Conservation (phyloP, 1,284 basidiomycete species). For the Ceratobasidium sp. region DNA sequence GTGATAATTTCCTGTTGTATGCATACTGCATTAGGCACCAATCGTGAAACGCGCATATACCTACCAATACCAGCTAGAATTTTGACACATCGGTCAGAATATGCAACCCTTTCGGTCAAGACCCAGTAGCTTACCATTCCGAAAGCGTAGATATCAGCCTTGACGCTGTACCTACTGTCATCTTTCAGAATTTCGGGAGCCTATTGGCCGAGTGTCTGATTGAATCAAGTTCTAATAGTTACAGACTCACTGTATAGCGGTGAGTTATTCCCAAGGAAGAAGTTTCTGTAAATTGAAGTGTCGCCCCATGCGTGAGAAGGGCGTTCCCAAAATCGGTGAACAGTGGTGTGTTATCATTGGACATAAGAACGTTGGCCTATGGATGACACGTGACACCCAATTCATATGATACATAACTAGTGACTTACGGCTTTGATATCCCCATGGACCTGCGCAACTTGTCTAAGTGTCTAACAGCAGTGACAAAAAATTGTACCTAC, state of each 20-base stretch:
- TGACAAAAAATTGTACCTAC: conserved; percentile 1
- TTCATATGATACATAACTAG: no score
- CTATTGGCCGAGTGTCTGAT: neutral
- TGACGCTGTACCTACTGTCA: neutral
- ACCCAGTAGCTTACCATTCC: conserved; percentile 27
- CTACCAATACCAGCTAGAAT: conserved; percentile 26
- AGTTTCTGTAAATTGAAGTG: conserved; percentile 10
- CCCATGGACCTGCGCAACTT: conserved; percentile 15
- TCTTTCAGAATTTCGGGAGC: conserved; percentile 20
- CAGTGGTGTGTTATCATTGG: neutral
- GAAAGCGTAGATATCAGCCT: conserved; percentile 32
- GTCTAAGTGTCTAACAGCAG: no score
- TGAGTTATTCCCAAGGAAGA: neutral
- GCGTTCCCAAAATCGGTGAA: conserved; percentile 40
- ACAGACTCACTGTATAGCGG: conserved; percentile 3
- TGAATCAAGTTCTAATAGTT: neutral
- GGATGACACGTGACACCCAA: neutral
- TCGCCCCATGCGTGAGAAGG: neutral
- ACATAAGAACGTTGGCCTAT: conserved; percentile 34
- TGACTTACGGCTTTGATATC: conserved; percentile 31
- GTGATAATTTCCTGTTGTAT: conserved; percentile 15
- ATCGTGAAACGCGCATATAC: neutral
- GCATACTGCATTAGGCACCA: neutral
- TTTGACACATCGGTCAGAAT: neutral
- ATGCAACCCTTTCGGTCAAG: neutral